Evolutionary conservation across 2,329 filamentous ascomycete species (phyloP), one percentile per base, ranked within the genome.

Genomic region (Microcyclosporella mali): DNA sequence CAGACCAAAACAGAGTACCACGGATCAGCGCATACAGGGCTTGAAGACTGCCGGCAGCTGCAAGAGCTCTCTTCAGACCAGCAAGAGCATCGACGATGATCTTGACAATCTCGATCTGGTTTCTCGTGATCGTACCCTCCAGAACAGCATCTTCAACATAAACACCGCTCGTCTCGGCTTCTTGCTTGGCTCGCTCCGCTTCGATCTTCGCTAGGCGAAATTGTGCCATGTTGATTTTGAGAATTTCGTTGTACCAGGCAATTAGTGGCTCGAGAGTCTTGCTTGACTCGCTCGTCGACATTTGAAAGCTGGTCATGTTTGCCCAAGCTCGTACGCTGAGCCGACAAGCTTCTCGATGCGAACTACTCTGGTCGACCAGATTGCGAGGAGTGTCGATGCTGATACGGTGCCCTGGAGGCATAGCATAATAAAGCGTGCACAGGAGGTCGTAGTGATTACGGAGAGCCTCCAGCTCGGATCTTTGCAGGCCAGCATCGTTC

Each of bases 401-500:
- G 31, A 75, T 75, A n/a, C 78, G 68, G 53, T 67, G 73, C 1
- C 66, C 64, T 19, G 71, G 60, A 18, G 78, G 77, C 29, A 74
- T 72, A 32, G 70, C 71, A 66, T 70, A 79, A 56, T 81, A 81
- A 11, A 82, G 63, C 3, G 74, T 77, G 41, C 73, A 77, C 0
- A 82, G 66, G 12, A 82, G 65, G 53, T 81, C 77, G 49, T 80
- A 77, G 45, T 82, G 77, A 50, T 81, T 82, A 36, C 76, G 70
- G 34, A 81, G 61, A 1, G 78, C 75, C 39, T 75, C 70, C 10
- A 81, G 61, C 49, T 77, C 77, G 43, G 71, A 67, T 40, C 72
- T 67, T 21, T 66, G 67, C 11, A 81, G 57, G 3, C 68, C 61
- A 45, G 74, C 65, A 19, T 81, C 78, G 55, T 80, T 81, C 1